Conservation (phyloP, 164 flowering plant species). For the Houttuynia cordata region DNA sequence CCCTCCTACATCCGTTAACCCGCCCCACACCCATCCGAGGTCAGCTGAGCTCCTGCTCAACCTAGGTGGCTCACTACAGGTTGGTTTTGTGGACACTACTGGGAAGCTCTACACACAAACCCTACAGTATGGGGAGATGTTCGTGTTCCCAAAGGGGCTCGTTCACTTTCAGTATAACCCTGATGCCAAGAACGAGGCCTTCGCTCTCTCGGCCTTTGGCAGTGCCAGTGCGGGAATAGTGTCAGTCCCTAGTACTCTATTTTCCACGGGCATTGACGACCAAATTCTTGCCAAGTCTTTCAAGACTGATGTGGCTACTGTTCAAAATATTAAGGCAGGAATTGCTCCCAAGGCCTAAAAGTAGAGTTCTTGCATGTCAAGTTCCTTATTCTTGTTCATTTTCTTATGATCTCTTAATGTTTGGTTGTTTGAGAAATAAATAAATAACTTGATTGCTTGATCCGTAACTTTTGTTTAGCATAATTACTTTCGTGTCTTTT, state of each 20-base stretch:
- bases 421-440: too few species aligned
- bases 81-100: slow-evolving; percentile 17
- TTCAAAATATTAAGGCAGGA: slow-evolving; percentile 16
- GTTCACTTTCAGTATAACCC: slow-evolving; percentile 10
- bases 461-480: too few species aligned
- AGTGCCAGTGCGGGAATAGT: slow-evolving; percentile 13
- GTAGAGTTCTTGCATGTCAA: too few species aligned
- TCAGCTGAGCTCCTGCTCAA: slow-evolving; percentile 23
- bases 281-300: slow-evolving; percentile 12
- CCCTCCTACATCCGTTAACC: slow-evolving; percentile 17
- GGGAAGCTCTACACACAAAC: slow-evolving; percentile 17
- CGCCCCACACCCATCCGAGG: slow-evolving; percentile 29
- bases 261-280: slow-evolving; percentile 12
- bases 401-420: too few species aligned
- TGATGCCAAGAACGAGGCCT: slow-evolving; percentile 6
- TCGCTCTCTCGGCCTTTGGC: slow-evolving; percentile 18
- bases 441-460: too few species aligned
- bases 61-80: slow-evolving; percentile 12
- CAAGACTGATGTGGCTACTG: slow-evolving; percentile 14
- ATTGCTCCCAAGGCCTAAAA: slow-evolving; percentile 5
- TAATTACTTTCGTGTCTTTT: too few species aligned
- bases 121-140: slow-evolving; percentile 17
- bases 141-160: slow-evolving; percentile 19
- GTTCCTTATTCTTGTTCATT: too few species aligned
- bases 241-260: slow-evolving; percentile 7